Percentiles rank a stretch among this genome's conserved stretches.
These are phyloP conservation scores for Globisporangium middletonii DNA, from an alignment of 352 stramenopile species.

Conservation along the genomic window DNA sequence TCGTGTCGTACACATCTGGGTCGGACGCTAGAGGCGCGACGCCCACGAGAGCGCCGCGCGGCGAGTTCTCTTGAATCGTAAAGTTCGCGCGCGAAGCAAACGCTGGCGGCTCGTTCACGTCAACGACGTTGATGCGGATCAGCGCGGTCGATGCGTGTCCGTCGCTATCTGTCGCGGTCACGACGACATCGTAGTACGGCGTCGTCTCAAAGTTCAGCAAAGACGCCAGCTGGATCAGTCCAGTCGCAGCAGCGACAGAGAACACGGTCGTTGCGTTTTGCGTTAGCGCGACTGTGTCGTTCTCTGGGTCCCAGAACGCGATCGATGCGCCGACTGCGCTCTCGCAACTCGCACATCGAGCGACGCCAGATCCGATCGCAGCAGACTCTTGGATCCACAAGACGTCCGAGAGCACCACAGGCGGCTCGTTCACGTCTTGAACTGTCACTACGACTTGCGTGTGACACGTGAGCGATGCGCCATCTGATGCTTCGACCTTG, in stretches of 20 bases:
- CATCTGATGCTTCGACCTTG: conserved; percentile 2
- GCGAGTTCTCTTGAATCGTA: conserved; percentile 29
- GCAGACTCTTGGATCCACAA: conserved; percentile 45
- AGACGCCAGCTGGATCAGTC: neutral
- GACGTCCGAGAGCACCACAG: conserved; percentile 18
- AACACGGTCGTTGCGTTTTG: conserved; percentile 25
- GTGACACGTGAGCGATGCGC: neutral
- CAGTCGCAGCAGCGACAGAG: conserved; percentile 12
- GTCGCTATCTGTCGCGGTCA: neutral
- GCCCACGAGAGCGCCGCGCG: conserved; percentile 26
- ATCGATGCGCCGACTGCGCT: conserved; percentile 15
- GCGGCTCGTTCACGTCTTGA: conserved; percentile 30
- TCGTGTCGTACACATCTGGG: conserved; percentile 37
- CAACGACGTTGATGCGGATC: conserved; percentile 30
- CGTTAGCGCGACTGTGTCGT: conserved; percentile 33
- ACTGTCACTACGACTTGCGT: neutral
- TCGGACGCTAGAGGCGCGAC: conserved; percentile 29
- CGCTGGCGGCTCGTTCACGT: conserved; percentile 45
- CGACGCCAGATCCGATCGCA: neutral
- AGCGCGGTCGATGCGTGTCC: conserved; percentile 6
- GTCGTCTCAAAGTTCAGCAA: conserved; percentile 4
- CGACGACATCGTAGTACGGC: conserved; percentile 5
- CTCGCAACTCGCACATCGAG: conserved; percentile 13
- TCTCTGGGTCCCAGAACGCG: conserved; percentile 54
- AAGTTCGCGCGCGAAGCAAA: conserved; percentile 26